A percentile compares a stretch with the other conserved stretches of the same genome.
phyloP scores from a whole-genome alignment of 352 stramenopile species.

The Aphanomyces stellatus region DNA sequence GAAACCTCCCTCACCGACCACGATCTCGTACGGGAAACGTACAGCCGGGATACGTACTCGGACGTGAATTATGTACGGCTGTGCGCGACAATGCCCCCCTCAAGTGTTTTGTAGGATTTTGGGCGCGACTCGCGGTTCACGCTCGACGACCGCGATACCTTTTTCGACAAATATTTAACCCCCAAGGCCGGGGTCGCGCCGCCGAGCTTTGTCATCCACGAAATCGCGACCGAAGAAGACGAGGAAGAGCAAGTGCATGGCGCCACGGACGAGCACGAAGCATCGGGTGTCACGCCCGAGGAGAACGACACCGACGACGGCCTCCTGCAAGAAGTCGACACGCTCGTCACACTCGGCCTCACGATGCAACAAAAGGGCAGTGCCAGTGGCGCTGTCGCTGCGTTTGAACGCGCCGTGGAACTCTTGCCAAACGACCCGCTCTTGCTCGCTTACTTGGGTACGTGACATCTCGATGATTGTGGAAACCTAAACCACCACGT shows the following conservation, averaged over 20 bases:
- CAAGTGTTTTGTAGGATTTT: neutral
- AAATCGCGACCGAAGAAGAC: neutral
- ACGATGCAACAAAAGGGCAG: slow-evolving; percentile 80
- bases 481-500: too few relatives aligned
- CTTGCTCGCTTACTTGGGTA: slow-evolving; percentile 63
- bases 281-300: neutral
- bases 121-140: slow-evolving; percentile 11
- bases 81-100: too few relatives aligned
- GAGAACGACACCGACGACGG: slow-evolving; percentile 42
- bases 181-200: neutral
- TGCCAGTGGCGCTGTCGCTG: slow-evolving; percentile 61
- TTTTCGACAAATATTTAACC: slow-evolving; percentile 17
- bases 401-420: slow-evolving; percentile 75
- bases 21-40: slow-evolving; percentile 9
- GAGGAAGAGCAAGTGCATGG: slow-evolving; percentile 16
- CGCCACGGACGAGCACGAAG: slow-evolving; percentile 25
- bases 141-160: slow-evolving; percentile 16
- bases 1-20: slow-evolving; percentile 20
- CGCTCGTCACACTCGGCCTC: slow-evolving; percentile 68
- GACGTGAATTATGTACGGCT: neutral
- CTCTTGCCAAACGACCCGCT: slow-evolving; percentile 62
- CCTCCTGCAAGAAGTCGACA: slow-evolving; percentile 48
- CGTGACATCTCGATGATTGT: too few relatives aligned
- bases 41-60: slow-evolving; percentile 1
- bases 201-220: too few relatives aligned